These are phyloP conservation scores for Sporothrix schenckii DNA, from an alignment of 2,329 filamentous ascomycete genomes.

Conservation along the genomic window DNA sequence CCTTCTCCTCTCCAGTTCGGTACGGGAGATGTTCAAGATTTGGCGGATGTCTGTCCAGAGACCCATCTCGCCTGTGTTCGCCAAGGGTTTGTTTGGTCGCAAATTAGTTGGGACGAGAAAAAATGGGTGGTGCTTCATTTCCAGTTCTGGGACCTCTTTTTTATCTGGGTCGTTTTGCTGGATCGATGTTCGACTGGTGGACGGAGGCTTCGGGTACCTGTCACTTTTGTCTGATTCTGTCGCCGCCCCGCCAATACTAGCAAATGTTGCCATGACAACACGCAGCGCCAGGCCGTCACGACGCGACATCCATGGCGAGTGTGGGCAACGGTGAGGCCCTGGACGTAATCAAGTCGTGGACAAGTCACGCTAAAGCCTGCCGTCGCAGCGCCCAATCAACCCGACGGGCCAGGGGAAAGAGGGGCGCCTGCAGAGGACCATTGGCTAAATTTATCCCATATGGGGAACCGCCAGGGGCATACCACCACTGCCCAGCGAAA, in stretches of 20 bases:
- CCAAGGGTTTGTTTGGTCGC: constrained; percentile 28
- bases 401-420: constrained; percentile 25
- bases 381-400: constrained; percentile 18
- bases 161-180: constrained; percentile 14
- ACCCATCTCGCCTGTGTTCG: neutral
- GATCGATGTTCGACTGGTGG: neutral
- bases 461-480: constrained; percentile 8
- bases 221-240: neutral
- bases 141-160: constrained; percentile 14
- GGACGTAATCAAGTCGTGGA: constrained; percentile 15
- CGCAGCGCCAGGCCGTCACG: neutral
- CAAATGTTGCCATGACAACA: constrained; percentile 32
- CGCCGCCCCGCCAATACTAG: neutral
- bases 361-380: constrained; percentile 18
- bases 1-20: too few relatives aligned
- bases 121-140: constrained; percentile 32
- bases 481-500: constrained; percentile 1
- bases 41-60: neutral
- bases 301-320: constrained; percentile 26
- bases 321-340: neutral
- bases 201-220: neutral
- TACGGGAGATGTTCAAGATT: too few relatives aligned
- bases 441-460: constrained; percentile 19
- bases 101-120: constrained; percentile 30
- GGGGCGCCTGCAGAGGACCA: constrained; percentile 13